Percentiles rank a stretch among this genome's conserved stretches.
These are phyloP conservation scores for Hypoxylon rickii DNA, from an alignment of 495 filamentous ascomycete genomes.

Conservation along the genomic window DNA sequence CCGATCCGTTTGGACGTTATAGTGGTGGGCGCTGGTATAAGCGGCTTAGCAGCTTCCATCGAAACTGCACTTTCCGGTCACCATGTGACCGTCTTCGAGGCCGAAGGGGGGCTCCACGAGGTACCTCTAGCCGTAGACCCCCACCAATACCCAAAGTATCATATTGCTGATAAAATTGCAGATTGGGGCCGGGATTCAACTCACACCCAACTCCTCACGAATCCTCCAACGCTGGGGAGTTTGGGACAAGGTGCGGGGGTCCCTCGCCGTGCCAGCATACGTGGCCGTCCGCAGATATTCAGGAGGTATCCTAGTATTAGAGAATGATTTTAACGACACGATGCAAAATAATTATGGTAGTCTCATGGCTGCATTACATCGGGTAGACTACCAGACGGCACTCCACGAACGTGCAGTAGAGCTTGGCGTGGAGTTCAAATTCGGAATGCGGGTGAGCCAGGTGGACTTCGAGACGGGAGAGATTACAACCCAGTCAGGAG, in stretches of 20 bases:
- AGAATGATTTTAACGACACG: conserved; percentile 40
- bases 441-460: conserved; percentile 36
- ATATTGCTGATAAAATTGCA: conserved; percentile 11
- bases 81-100: conserved; percentile 35
- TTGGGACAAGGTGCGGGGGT: conserved; percentile 42
- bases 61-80: conserved; percentile 35
- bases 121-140: conserved; percentile 7
- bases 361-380: conserved; percentile 50
- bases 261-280: conserved; percentile 32
- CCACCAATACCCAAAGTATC: background rate
- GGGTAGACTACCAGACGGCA: conserved; percentile 49
- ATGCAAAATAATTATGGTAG: conserved; percentile 39
- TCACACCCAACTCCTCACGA: conserved; percentile 49
- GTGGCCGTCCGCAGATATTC: conserved; percentile 38
- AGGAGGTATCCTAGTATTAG: conserved; percentile 39
- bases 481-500: conserved; percentile 42
- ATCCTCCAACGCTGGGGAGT: conserved; percentile 55
- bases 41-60: conserved; percentile 60
- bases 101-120: conserved; percentile 34
- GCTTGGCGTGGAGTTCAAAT: conserved; percentile 41
- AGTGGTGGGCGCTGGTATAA: conserved; percentile 63
- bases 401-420: conserved; percentile 43
- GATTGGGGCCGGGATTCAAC: conserved; percentile 53
- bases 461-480: conserved; percentile 47
- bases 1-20: conserved; percentile 47